Evolutionary conservation across 495 filamentous ascomycete species (phyloP).

Genomic region (Apiosordaria backusii): DNA sequence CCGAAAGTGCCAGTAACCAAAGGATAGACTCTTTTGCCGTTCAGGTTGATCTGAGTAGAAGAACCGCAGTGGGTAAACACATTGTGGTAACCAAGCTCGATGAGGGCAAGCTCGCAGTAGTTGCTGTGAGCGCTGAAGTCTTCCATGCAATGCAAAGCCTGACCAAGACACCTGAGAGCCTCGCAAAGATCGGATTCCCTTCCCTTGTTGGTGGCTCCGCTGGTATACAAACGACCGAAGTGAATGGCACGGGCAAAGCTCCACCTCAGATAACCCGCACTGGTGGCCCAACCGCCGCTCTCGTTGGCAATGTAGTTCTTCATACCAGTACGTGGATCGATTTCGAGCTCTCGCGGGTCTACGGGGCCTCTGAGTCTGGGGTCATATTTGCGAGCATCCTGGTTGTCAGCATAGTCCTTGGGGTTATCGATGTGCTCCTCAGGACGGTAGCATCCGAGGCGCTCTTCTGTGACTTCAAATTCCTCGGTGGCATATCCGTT

Average conservation of each 20-base stretch:
- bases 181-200: constrained; percentile 86
- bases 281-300: constrained; percentile 77
- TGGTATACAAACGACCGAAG: constrained; percentile 80
- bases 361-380: constrained; percentile 77
- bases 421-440: constrained; percentile 96
- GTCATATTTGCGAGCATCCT: constrained; percentile 82
- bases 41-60: constrained; percentile 66
- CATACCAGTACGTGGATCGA: constrained; percentile 86
- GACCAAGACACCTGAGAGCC: constrained; percentile 79
- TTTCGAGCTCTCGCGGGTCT: constrained; percentile 67
- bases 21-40: constrained; percentile 73
- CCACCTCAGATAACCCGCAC: constrained; percentile 81
- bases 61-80: constrained; percentile 87
- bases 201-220: constrained; percentile 59
- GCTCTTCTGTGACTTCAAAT: constrained; percentile 91
- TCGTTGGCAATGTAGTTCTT: constrained; percentile 99
- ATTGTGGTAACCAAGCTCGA: constrained; percentile 75
- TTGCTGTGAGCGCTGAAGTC: constrained; percentile 94
- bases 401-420: constrained; percentile 84
- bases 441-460: constrained; percentile 86
- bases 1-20: constrained; percentile 90
- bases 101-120: constrained; percentile 82
- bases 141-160: constrained; percentile 89
- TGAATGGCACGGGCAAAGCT: constrained; percentile 84
- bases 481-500: constrained; percentile 97